Evolutionary conservation across 2,329 filamentous ascomycete genomes (phyloP).

Genomic region (Fusarium sp.): DNA sequence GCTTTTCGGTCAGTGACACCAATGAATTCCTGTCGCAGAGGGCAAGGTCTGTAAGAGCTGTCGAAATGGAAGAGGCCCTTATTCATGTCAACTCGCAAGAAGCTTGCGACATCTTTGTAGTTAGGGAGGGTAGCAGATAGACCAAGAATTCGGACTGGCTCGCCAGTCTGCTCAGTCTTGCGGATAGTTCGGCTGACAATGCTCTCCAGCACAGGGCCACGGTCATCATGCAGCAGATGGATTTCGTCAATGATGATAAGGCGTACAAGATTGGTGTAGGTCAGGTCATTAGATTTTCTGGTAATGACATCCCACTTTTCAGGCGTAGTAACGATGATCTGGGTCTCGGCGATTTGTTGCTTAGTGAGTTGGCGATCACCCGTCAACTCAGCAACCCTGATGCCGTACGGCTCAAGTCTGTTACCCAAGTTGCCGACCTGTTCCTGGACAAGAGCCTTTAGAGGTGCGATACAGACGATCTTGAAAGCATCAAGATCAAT

Average conservation of each 20-base stretch:
- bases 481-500: constrained; percentile 98
- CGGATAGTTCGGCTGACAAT: constrained; percentile 96
- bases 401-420: constrained; percentile 88
- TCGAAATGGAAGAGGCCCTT: constrained; percentile 98
- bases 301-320: constrained; percentile 99
- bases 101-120: constrained; percentile 94
- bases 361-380: constrained; percentile 98
- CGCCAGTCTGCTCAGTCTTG: constrained; percentile 91
- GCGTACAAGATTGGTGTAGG: constrained; percentile 96
- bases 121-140: constrained; percentile 96
- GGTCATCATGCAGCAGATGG: constrained; percentile 95
- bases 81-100: constrained; percentile 86
- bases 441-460: constrained; percentile 96
- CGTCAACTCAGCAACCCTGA: constrained; percentile 93
- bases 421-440: constrained; percentile 98
- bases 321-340: constrained; percentile 97
- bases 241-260: constrained; percentile 98
- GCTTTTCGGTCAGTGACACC: constrained; percentile 98
- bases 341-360: constrained; percentile 96
- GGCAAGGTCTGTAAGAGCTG: constrained; percentile 91
- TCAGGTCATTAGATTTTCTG: constrained; percentile 94
- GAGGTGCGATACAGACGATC: constrained; percentile 95
- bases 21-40: constrained; percentile 95
- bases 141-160: constrained; percentile 90
- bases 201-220: constrained; percentile 95